phyloP scores from a whole-genome alignment of 768 basidiomycete species.

The Amanita muscaria region DNA sequence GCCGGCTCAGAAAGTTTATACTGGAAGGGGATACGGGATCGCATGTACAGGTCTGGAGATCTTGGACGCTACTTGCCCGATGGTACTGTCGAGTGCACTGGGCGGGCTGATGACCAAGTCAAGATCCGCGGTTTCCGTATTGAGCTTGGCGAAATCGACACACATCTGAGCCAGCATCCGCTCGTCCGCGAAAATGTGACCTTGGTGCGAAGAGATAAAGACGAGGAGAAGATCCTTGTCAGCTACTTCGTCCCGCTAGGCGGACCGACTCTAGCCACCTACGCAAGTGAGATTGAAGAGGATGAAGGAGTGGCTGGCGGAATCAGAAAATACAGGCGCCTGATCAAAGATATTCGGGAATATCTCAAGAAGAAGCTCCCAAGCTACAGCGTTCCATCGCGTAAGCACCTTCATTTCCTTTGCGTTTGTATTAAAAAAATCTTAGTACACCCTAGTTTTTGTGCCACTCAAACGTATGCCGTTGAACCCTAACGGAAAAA shows the following conservation, averaged over 20 bases:
- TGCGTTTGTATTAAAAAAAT: too few species aligned
- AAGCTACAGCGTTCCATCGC: slow-evolving; percentile 84
- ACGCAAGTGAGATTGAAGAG: slow-evolving; percentile 58
- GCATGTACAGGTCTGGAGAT: slow-evolving; percentile 98
- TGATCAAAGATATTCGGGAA: slow-evolving; percentile 92
- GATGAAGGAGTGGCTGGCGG: slow-evolving; percentile 59
- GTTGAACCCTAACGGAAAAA: slow-evolving; percentile 96
- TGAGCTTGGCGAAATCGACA: slow-evolving; percentile 97
- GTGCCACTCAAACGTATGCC: slow-evolving; percentile 95
- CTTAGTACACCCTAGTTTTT: slow-evolving; percentile 82
- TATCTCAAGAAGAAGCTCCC: slow-evolving; percentile 96
- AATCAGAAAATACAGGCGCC: slow-evolving; percentile 73
- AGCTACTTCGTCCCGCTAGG: slow-evolving; percentile 93
- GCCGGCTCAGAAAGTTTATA: slow-evolving; percentile 67
- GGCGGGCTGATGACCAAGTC: slow-evolving; percentile 96
- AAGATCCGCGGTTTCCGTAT: slow-evolving; percentile 99
- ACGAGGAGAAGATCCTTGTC: slow-evolving; percentile 97
- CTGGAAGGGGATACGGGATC: slow-evolving; percentile 94
- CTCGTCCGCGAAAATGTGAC: slow-evolving; percentile 97
- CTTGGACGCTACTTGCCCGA: slow-evolving; percentile 89
- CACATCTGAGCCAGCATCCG: slow-evolving; percentile 87
- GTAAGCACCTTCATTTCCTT: slow-evolving; percentile 37
- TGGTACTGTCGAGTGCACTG: slow-evolving; percentile 93
- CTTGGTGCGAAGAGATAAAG: slow-evolving; percentile 91
- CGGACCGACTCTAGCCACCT: slow-evolving; percentile 53